A percentile compares a stretch with the other conserved stretches of the same genome.
These are phyloP conservation scores for Penicillium polonicum DNA, from an alignment of 2,329 filamentous ascomycete genomes.

Conservation along the genomic window DNA sequence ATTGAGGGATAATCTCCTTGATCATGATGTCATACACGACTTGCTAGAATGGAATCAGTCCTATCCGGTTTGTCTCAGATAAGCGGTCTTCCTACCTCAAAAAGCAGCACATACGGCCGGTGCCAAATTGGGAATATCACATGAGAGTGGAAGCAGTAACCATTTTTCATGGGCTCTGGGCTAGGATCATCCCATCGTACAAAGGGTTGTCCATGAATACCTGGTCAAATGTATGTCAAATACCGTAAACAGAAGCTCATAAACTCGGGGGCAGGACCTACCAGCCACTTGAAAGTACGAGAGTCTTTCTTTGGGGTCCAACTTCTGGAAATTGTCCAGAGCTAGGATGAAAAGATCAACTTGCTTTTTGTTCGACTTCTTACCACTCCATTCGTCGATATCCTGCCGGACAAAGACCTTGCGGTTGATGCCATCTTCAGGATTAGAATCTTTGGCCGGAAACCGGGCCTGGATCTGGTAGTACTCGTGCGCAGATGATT, in stretches of 20 bases:
- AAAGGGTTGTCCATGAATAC: constrained; percentile 14
- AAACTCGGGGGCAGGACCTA: background rate
- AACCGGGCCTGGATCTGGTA: constrained; percentile 4
- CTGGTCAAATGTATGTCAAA: background rate
- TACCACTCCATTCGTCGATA: constrained; percentile 18
- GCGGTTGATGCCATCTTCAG: constrained; percentile 2
- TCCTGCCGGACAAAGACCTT: constrained; percentile 15
- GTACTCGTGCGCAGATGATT: background rate
- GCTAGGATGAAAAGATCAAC: constrained; percentile 18
- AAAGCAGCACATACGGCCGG: constrained; percentile 70
- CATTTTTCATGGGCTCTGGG: constrained; percentile 37
- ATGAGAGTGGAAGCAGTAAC: constrained; percentile 76
- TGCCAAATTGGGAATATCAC: constrained; percentile 81
- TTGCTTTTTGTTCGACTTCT: constrained; percentile 16
- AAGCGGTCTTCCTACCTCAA: constrained; percentile 42
- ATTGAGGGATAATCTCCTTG: constrained; percentile 33
- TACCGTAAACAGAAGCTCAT: background rate
- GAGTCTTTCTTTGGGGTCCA: constrained; percentile 7
- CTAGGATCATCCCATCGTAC: constrained; percentile 15
- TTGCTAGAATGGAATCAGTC: constrained; percentile 31
- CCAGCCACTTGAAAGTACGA: constrained; percentile 16
- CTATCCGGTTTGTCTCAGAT: background rate
- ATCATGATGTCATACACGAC: constrained; percentile 39
- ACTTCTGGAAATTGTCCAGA: constrained; percentile 12
- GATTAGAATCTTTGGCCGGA: background rate